Conservation (phyloP, 257 asterid genomes). For the Solanum corneliomulleri region DNA sequence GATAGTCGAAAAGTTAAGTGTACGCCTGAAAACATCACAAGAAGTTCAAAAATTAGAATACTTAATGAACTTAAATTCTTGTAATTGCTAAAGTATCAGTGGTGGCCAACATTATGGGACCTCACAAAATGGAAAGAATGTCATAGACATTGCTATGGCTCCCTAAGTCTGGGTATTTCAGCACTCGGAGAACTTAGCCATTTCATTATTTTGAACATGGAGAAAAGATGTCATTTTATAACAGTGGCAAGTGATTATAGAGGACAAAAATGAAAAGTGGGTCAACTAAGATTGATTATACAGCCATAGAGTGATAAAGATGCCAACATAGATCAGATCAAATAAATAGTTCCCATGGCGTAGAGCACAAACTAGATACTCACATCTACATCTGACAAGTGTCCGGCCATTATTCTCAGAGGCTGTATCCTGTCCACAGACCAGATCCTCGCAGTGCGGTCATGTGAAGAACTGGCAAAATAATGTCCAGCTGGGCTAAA, state of each 20-base stretch:
- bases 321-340: background rate
- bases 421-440: constrained; percentile 88
- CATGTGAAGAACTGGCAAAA: constrained; percentile 98
- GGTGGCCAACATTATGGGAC: background rate
- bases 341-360: background rate
- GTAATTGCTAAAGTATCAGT: background rate
- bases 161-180: too few relatives aligned
- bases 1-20: background rate
- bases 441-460: constrained; percentile 97
- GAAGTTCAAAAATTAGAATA: background rate
- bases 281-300: background rate
- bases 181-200: background rate
- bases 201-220: background rate
- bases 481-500: constrained; percentile 95
- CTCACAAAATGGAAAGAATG: background rate
- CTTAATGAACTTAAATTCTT: background rate
- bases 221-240: background rate
- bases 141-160: background rate
- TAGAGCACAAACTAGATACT: constrained; percentile 16
- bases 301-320: background rate
- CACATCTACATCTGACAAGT: constrained; percentile 96
- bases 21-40: background rate
- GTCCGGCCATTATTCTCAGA: constrained; percentile 95
- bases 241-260: background rate
- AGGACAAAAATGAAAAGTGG: background rate